Evolutionary conservation across 2,329 filamentous ascomycete genomes (phyloP), one percentile per base, ranked within the genome.

Genomic region (Bipolaris oryzae): DNA sequence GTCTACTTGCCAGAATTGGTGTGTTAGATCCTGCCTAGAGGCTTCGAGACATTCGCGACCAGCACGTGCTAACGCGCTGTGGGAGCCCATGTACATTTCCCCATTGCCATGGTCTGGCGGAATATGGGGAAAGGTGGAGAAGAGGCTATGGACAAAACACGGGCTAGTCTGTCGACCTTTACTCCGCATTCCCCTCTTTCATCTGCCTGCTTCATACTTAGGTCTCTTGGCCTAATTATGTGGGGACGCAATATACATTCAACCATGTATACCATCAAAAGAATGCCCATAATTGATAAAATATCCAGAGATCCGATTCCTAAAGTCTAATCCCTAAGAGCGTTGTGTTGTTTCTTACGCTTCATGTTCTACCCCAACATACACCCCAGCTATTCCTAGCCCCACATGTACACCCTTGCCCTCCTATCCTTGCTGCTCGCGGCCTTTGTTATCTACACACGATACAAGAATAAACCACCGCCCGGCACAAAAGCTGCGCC

Each of bases 371-470:
- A 25, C 11, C 41, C 15, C 7, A 13, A 15, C 0, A 41, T n/a
- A 7, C 4, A 35, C 10, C 5, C 13, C 6, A 35, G 33, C 11
- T 23, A 35, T 16, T 25, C 15, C 35, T 39, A 39, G 63, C 63
- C 61, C 61, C 61, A 65, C 63, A 63, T 65, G 63, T 60, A 65
- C 39, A 58, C 53, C 46, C 39, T 71, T 37, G 15, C 61, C 37
- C 43, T 64, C 4, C 13, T 67, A 20, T n/a, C 57, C 15, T 20
- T 66, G 11, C 20, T 64, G 20, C 39, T 62, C 48, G 48, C 45
- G 2, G n/a, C 54, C 28, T 41, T 66, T 10, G 7, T 64, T n/a
- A 35, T 61, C 46, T 66, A 67, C 44, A 59, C 25, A 4, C 52
- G 52, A 20, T 49, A 49, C 18, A 51, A 34, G 2, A 55, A 51